Evolutionary conservation across 1,284 basidiomycete species (phyloP).

Genomic region (Cystobasidium pallidum): DNA sequence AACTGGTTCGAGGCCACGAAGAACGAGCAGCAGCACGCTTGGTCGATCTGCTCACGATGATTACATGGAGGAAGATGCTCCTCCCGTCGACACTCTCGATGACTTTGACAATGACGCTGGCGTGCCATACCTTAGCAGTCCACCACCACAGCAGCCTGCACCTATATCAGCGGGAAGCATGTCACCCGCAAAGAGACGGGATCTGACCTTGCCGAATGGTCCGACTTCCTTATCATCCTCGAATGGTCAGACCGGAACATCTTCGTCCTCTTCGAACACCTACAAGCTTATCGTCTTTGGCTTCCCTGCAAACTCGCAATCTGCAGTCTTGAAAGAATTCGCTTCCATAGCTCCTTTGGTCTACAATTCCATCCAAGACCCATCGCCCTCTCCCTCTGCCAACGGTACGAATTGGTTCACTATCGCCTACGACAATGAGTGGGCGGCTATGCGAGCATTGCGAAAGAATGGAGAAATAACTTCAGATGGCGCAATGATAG

Average conservation of each 20-base stretch:
- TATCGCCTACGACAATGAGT: conserved; percentile 64
- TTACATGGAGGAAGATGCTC: conserved; percentile 53
- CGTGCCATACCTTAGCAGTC: conserved; percentile 29
- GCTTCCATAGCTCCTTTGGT: conserved; percentile 50
- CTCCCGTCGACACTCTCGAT: conserved; percentile 50
- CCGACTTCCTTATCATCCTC: not conserved
- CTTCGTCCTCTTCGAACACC: conserved; percentile 9
- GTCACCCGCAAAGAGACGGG: not conserved
- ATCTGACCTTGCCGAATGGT: conserved; percentile 13
- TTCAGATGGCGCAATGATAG: conserved; percentile 74
- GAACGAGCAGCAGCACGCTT: conserved; percentile 18
- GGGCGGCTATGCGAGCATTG: conserved; percentile 72
- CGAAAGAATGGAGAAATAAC: conserved; percentile 76
- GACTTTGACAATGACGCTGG: conserved; percentile 48
- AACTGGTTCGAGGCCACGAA: conserved; percentile 15
- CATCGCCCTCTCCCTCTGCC: not conserved
- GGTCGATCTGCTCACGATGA: conserved; percentile 14
- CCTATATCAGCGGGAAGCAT: not conserved
- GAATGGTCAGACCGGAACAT: not conserved
- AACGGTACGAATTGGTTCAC: conserved; percentile 55
- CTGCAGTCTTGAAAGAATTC: conserved; percentile 50
- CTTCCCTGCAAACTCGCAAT: conserved; percentile 50
- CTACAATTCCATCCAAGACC: conserved; percentile 43
- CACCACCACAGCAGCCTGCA: conserved; percentile 15
- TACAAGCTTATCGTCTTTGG: conserved; percentile 53